Evolutionary conservation across 1,139 yeast species (phyloP).

Genomic region (Ogataea hybrid): DNA sequence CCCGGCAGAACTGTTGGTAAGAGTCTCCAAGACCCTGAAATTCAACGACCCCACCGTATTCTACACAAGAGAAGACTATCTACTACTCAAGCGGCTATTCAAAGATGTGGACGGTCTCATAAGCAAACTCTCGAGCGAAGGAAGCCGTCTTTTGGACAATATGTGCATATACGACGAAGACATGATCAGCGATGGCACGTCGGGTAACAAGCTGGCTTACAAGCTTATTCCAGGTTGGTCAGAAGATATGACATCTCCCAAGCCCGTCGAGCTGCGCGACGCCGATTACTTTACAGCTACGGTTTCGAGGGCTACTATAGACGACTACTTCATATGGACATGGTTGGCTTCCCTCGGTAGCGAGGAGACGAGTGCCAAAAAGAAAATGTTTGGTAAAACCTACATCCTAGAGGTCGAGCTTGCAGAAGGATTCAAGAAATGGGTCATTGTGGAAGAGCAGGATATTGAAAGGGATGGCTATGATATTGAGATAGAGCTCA

Average conservation of each 20-base stretch:
- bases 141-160: constrained; percentile 62
- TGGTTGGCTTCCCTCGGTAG: constrained; percentile 80
- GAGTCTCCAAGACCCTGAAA: constrained; percentile 62
- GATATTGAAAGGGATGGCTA: constrained; percentile 44
- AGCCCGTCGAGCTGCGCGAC: constrained; percentile 10
- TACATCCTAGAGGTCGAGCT: constrained; percentile 57
- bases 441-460: constrained; percentile 78
- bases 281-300: constrained; percentile 43
- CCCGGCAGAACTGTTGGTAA: constrained; percentile 56
- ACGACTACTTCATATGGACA: constrained; percentile 88
- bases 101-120: constrained; percentile 57
- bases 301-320: constrained; percentile 65
- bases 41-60: constrained; percentile 71
- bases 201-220: constrained; percentile 36
- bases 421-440: constrained; percentile 66
- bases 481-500: constrained; percentile 33
- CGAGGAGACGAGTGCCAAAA: constrained; percentile 67
- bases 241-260: constrained; percentile 24
- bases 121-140: constrained; percentile 68
- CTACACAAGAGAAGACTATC: constrained; percentile 75
- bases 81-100: constrained; percentile 70
- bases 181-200: constrained; percentile 24
- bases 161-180: constrained; percentile 40
- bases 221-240: constrained; percentile 49
- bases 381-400: constrained; percentile 75